These are phyloP conservation scores for Populus deltoides DNA, from an alignment of 345 rosid genomes.

Conservation along the genomic window DNA sequence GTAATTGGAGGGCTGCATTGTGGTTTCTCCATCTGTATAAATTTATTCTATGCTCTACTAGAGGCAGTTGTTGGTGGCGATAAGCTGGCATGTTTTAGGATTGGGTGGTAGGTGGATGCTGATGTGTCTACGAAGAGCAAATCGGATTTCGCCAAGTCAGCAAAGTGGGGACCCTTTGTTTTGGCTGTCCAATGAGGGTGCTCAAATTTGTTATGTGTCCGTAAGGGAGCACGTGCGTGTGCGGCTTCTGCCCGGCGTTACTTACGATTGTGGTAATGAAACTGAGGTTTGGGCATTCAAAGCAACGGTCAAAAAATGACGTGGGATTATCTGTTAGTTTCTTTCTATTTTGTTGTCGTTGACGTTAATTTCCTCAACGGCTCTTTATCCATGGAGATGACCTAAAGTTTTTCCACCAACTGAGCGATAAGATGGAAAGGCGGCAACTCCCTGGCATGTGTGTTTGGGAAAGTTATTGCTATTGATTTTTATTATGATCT, in stretches of 20 bases:
- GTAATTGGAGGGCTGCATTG: too few relatives aligned
- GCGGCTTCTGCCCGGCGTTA: slow-evolving; percentile 5
- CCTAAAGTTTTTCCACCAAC: too few relatives aligned
- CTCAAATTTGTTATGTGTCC: background rate
- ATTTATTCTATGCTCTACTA: background rate
- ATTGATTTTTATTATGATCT: too few relatives aligned
- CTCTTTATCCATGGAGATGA: background rate
- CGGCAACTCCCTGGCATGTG: too few relatives aligned
- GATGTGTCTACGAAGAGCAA: background rate
- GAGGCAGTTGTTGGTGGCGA: background rate
- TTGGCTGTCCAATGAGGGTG: background rate
- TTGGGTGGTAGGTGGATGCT: background rate
- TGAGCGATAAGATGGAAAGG: too few relatives aligned
- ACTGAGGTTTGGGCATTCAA: too few relatives aligned
- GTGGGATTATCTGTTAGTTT: background rate
- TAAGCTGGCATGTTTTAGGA: too few relatives aligned
- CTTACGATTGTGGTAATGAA: too few relatives aligned
- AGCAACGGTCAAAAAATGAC: slow-evolving; percentile 13
- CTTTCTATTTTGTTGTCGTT: background rate
- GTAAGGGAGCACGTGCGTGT: background rate
- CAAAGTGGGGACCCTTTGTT: background rate
- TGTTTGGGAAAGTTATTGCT: too few relatives aligned
- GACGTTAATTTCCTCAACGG: background rate
- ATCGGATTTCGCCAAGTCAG: background rate
- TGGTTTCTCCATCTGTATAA: too few relatives aligned